A percentile compares a stretch with the other conserved stretches of the same genome.
These are phyloP conservation scores for Zymoseptoria crescenta DNA, from an alignment of 2,329 filamentous ascomycete species.

Conservation along the genomic window DNA sequence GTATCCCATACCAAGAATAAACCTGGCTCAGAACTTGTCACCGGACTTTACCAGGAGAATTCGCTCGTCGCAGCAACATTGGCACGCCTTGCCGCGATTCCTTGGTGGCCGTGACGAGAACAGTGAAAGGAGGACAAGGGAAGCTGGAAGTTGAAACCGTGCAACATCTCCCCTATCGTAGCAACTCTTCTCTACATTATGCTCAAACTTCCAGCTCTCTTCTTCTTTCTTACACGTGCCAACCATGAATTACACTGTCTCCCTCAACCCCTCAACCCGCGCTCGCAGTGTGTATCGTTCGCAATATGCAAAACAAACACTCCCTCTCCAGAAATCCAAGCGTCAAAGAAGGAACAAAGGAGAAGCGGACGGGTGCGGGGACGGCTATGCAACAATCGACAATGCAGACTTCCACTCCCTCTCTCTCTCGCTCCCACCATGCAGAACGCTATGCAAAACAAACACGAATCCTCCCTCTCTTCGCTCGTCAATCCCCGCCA, in stretches of 20 bases:
- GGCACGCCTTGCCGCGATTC: no score
- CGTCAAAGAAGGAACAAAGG: neutral
- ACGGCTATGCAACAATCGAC: neutral
- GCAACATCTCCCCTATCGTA: no score
- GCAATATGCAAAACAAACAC: neutral
- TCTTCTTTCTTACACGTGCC: neutral
- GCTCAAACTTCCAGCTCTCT: neutral
- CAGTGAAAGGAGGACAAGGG: no score
- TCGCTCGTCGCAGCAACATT: no score
- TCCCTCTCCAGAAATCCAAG: neutral
- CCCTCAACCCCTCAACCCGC: neutral
- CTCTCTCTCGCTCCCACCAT: neutral
- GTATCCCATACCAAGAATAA: neutral
- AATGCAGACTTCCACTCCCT: neutral
- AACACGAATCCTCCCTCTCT: neutral
- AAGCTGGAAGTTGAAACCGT: no score
- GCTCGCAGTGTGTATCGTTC: neutral
- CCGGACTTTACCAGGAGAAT: no score
- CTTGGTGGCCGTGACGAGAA: no score
- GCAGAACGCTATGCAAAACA: neutral
- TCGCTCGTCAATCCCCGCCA: constrained; percentile 7
- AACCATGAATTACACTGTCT: neutral
- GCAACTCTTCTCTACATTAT: neutral
- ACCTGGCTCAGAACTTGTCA: no score
- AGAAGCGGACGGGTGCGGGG: neutral